These are phyloP conservation scores for Mortierella claussenii DNA, from an alignment of 192 early-diverging fungal species.

Conservation along the genomic window DNA sequence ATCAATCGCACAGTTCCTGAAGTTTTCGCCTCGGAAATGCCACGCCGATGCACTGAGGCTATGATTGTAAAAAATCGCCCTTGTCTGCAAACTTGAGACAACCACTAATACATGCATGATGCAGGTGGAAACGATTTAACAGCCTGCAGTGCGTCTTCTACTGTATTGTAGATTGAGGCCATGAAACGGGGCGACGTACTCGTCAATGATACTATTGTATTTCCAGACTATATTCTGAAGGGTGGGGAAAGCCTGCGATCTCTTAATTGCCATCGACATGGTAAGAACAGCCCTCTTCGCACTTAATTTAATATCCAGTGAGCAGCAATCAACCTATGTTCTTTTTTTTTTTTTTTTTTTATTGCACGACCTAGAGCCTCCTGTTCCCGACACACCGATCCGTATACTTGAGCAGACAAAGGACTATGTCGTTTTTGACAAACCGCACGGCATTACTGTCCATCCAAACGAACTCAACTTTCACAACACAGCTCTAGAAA, in stretches of 20 bases:
- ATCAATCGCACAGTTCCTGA: slow-evolving; percentile 37
- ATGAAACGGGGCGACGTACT: slow-evolving; percentile 46
- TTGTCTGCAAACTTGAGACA: no score
- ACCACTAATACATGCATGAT: no score
- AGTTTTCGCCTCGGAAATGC: slow-evolving; percentile 50
- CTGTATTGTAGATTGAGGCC: slow-evolving; percentile 38
- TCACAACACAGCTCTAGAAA: slow-evolving; percentile 44
- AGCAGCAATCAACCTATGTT: background rate
- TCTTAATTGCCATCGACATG: slow-evolving; percentile 43
- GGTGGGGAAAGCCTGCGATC: slow-evolving; percentile 45
- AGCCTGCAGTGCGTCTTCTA: slow-evolving; percentile 32
- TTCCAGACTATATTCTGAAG: slow-evolving; percentile 36
- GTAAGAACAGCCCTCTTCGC: no score
- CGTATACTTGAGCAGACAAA: slow-evolving; percentile 28
- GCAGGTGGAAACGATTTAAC: no score
- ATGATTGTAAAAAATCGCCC: slow-evolving; percentile 57
- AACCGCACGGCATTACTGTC: slow-evolving; percentile 47
- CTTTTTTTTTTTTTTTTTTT: background rate
- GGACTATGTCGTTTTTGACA: slow-evolving; percentile 43
- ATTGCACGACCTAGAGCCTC: slow-evolving; percentile 29
- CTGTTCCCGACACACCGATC: slow-evolving; percentile 37
- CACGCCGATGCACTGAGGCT: slow-evolving; percentile 28
- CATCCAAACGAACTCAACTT: slow-evolving; percentile 49
- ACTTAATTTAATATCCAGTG: background rate
- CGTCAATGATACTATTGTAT: slow-evolving; percentile 23